A percentile compares a stretch with the other conserved stretches of the same genome.
phyloP scores from a whole-genome alignment of 495 filamentous ascomycete genomes.

The Cercophora samala region DNA sequence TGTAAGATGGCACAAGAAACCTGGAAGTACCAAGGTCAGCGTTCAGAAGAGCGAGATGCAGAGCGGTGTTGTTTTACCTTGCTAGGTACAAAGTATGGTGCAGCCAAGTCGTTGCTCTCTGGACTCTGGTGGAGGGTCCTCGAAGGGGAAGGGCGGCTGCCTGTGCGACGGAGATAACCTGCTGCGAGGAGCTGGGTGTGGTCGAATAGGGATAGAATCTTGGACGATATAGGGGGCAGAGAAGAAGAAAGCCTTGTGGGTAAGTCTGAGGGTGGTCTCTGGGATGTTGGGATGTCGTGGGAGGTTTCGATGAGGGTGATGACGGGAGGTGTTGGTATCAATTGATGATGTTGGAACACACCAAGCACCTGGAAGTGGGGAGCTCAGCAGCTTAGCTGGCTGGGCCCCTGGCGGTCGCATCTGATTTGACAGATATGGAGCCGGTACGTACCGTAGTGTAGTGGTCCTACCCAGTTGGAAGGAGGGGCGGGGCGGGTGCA shows the following conservation, averaged over 20 bases:
- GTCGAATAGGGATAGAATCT: background rate
- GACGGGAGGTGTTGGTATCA: constrained; percentile 6
- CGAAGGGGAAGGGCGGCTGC: background rate
- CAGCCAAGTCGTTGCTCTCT: background rate
- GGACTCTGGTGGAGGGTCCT: background rate
- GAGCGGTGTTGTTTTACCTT: no score
- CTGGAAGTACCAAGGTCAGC: no score
- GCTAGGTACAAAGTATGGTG: background rate
- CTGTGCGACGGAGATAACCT: background rate
- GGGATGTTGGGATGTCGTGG: background rate
- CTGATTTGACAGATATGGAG: background rate
- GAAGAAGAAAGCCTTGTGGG: background rate
- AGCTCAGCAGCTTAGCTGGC: constrained; percentile 1
- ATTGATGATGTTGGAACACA: constrained; percentile 12
- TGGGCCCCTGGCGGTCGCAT: background rate
- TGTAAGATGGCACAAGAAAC: background rate
- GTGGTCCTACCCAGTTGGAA: no score
- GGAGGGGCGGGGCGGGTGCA: no score
- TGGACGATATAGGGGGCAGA: background rate
- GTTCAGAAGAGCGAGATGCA: no score
- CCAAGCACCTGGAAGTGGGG: constrained; percentile 2
- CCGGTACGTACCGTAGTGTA: background rate
- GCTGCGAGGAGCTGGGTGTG: background rate
- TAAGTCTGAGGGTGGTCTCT: background rate
- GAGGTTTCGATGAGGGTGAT: constrained; percentile 1